phyloP scores from a whole-genome alignment of 805 yeast species.

The Kazachstania martiniae region DNA sequence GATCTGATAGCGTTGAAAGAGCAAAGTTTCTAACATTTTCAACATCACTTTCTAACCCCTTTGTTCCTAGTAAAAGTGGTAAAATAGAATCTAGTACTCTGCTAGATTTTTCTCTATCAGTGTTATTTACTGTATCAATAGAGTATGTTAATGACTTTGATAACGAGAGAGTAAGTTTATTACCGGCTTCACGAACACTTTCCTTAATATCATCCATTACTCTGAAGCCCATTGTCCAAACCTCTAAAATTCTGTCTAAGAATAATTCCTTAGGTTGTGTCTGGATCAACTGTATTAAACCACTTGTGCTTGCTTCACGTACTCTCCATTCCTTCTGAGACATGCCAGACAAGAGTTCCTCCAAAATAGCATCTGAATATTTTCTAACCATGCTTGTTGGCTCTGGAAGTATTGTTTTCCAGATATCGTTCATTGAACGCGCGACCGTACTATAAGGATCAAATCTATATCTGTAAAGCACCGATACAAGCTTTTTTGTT shows the following conservation, averaged over 20 bases:
- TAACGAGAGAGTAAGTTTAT: constrained; percentile 52
- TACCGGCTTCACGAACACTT: constrained; percentile 77
- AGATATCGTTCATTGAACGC: constrained; percentile 76
- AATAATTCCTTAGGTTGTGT: constrained; percentile 43
- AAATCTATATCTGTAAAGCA: constrained; percentile 69
- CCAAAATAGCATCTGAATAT: constrained; percentile 48
- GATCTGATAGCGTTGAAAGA: constrained; percentile 56
- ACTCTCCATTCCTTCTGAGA: constrained; percentile 86
- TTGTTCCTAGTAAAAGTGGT: constrained; percentile 70
- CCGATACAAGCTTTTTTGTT: constrained; percentile 60
- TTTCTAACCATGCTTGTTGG: constrained; percentile 41
- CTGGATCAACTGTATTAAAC: constrained; percentile 57
- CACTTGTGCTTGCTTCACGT: constrained; percentile 76
- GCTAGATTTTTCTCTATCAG: constrained; percentile 31
- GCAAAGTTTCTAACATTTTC: constrained; percentile 76
- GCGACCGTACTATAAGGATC: constrained; percentile 75
- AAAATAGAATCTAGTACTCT: constrained; percentile 45
- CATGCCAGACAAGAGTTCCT: constrained; percentile 57
- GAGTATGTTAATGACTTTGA: constrained; percentile 51
- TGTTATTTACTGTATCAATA: constrained; percentile 37
- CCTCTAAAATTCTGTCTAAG: constrained; percentile 42
- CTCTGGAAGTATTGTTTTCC: constrained; percentile 59
- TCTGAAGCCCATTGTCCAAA: constrained; percentile 86
- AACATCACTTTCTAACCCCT: constrained; percentile 75
- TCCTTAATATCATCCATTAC: constrained; percentile 90